These are phyloP conservation scores for Vigna angularis DNA, from an alignment of 306 rosid species.

Conservation along the genomic window DNA sequence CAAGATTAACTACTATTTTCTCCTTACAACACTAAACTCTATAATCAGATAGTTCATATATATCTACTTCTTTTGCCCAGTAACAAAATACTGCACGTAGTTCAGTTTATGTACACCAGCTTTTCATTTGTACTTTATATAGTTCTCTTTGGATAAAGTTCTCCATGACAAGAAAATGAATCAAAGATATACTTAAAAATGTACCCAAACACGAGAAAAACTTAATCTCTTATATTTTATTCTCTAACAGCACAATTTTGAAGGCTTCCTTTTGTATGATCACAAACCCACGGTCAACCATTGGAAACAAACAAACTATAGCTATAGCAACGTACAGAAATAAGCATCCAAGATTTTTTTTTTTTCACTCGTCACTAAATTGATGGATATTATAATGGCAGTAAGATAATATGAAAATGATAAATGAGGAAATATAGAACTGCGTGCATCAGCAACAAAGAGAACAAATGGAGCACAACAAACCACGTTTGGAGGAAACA, in stretches of 20 bases:
- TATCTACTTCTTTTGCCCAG: slow-evolving; percentile 1
- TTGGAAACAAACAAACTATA: slow-evolving; percentile 18
- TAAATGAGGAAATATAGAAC: slow-evolving; percentile 3
- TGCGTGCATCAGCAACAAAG: slow-evolving; percentile 4
- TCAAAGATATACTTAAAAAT: neutral
- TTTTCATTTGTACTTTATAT: neutral
- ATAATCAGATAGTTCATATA: slow-evolving; percentile 10
- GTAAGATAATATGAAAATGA: neutral
- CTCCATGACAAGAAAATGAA: neutral
- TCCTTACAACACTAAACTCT: slow-evolving; percentile 39
- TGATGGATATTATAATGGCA: slow-evolving; percentile 4
- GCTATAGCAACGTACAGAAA: slow-evolving; percentile 1
- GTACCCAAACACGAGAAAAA: neutral
- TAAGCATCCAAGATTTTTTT: neutral
- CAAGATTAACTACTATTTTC: slow-evolving; percentile 45
- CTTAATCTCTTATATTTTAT: neutral
- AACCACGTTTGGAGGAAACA: slow-evolving; percentile 29
- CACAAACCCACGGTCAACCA: neutral
- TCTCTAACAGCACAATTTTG: neutral
- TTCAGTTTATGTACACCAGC: slow-evolving; percentile 23
- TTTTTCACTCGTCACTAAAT: neutral
- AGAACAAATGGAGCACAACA: slow-evolving; percentile 30
- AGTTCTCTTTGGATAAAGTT: neutral
- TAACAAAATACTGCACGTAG: neutral
- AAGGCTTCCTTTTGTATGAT: slow-evolving; percentile 2